Conservation (phyloP, 306 rosid species). For the Castanea sativa region DNA sequence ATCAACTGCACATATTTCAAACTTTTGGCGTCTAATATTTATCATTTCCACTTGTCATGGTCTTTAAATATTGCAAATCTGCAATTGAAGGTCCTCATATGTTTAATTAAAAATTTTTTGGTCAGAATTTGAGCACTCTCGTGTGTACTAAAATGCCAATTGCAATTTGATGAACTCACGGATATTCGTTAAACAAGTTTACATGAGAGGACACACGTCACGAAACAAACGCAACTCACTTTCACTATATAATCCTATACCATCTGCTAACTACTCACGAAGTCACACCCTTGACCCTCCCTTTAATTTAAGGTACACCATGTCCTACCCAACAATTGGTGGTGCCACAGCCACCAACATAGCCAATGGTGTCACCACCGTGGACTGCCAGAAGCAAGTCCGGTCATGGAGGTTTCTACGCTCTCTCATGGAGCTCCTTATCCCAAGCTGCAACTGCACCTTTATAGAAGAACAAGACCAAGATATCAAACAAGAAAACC, state of each 20-base stretch:
- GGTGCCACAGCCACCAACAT: conserved; percentile 30
- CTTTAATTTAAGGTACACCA: conserved; percentile 3
- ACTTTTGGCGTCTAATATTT: neutral
- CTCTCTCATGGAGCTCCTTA: conserved; percentile 59
- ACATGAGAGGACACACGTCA: conserved; percentile 3
- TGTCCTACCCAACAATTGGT: conserved; percentile 37
- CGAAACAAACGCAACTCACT: neutral
- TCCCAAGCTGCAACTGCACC: conserved; percentile 67
- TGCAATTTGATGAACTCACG: neutral
- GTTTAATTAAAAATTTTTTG: neutral
- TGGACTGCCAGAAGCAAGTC: conserved; percentile 92
- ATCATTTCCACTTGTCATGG: neutral
- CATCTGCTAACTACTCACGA: conserved; percentile 10
- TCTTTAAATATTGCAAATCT: neutral
- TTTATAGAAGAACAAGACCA: conserved; percentile 37
- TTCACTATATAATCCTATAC: conserved; percentile 39
- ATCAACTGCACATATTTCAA: neutral
- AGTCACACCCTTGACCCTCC: neutral
- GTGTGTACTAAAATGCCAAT: neutral
- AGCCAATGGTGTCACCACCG: conserved; percentile 46
- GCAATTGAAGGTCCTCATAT: neutral
- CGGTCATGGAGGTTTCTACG: conserved; percentile 92
- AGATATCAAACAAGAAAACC: conserved; percentile 14
- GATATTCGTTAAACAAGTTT: neutral
- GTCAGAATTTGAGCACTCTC: neutral